Evolutionary conservation across 805 yeast species (phyloP).

Genomic region (Starmerella apicola): DNA sequence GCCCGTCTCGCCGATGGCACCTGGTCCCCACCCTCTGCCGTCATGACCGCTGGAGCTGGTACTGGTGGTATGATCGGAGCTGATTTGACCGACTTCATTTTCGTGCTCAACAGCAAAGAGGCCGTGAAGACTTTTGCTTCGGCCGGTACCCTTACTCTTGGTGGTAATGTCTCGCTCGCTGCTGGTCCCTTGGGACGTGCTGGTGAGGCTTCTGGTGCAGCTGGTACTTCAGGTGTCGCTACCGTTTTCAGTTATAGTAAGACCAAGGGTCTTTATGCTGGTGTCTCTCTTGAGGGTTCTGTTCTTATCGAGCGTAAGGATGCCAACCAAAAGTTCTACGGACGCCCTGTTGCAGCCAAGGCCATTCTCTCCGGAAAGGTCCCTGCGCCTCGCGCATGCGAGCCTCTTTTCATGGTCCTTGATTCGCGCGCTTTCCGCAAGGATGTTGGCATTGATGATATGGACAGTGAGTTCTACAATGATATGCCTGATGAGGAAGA

Average conservation of each 20-base stretch:
- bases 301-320: constrained; percentile 95
- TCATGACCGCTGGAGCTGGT: constrained; percentile 94
- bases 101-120: constrained; percentile 69
- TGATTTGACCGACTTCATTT: constrained; percentile 90
- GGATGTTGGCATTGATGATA: constrained; percentile 35
- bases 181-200: constrained; percentile 97
- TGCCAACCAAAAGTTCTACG: constrained; percentile 90
- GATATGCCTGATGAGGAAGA: constrained; percentile 49
- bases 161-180: constrained; percentile 89
- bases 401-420: constrained; percentile 70
- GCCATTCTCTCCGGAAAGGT: constrained; percentile 72
- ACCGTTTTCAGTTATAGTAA: constrained; percentile 90
- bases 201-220: constrained; percentile 95
- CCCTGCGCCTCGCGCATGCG: constrained; percentile 88
- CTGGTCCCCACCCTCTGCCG: constrained; percentile 97
- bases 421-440: constrained; percentile 69
- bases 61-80: constrained; percentile 98
- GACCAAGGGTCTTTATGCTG: constrained; percentile 93
- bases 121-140: constrained; percentile 94
- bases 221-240: constrained; percentile 73
- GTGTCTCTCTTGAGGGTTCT: constrained; percentile 93
- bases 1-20: constrained; percentile 88
- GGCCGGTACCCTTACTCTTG: constrained; percentile 84
- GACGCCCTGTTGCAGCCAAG: constrained; percentile 78
- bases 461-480: constrained; percentile 56